Evolutionary conservation across 139 green algal species (phyloP).

Genomic region (Chlamydomonas schloesseri): DNA sequence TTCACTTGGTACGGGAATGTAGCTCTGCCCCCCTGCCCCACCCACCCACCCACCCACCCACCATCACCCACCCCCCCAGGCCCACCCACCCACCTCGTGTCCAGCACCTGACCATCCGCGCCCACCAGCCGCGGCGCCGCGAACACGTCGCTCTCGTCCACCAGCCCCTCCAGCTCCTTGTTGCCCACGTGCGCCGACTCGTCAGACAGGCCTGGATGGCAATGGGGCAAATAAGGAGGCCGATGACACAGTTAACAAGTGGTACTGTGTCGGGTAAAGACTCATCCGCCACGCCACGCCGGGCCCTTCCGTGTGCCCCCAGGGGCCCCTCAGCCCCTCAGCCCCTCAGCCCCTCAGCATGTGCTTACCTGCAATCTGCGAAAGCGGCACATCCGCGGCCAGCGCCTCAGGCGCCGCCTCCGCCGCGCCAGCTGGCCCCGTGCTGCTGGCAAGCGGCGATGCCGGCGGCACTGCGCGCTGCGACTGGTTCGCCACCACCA

Average conservation of each 20-base stretch:
- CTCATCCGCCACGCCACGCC: background rate
- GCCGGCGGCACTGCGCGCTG: background rate
- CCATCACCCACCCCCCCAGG: too few species aligned
- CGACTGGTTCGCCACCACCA: constrained; percentile 30
- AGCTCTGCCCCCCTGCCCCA: too few species aligned
- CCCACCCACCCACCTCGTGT: constrained; percentile 1
- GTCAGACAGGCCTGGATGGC: background rate
- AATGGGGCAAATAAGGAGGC: background rate
- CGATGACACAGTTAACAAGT: background rate
- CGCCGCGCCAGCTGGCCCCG: too few species aligned
- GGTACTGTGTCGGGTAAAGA: too few species aligned
- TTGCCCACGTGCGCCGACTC: too few species aligned
- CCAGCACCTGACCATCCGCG: constrained; percentile 22
- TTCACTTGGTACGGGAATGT: too few species aligned
- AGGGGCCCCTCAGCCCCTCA: too few species aligned
- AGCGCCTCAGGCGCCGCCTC: too few species aligned
- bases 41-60: too few species aligned
- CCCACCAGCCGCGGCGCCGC: constrained; percentile 61
- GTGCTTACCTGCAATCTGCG: background rate
- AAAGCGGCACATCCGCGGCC: background rate
- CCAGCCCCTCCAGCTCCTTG: constrained; percentile 57
- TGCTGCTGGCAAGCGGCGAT: background rate
- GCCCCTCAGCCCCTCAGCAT: background rate
- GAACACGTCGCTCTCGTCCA: constrained; percentile 68
- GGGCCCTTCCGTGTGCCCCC: too few species aligned